Evolutionary conservation across 768 basidiomycete genomes (phyloP), one percentile per base, ranked within the genome.

Genomic region (Dioszegia hungarica): DNA sequence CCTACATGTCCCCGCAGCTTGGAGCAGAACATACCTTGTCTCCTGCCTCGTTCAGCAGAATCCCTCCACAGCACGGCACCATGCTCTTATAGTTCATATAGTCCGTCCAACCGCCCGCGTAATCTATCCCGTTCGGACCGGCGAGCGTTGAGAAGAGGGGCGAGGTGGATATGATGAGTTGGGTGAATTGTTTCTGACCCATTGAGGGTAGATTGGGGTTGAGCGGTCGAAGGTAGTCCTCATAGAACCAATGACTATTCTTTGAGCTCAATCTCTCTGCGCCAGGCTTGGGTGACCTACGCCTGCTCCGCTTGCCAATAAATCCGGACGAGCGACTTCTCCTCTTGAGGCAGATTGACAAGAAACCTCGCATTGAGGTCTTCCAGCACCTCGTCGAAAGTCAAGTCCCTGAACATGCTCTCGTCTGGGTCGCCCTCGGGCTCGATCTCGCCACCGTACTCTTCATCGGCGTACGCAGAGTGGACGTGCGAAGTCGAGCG

Each of bases 281-380:
- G 38, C 12, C 12, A 24, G 37, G 17, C n/a, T n/a, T n/a, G n/a
- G n/a, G n/a, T 27, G 2, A 81, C 91, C 69, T 74, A 98, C 90
- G 94, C 95, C 82, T 98, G 93, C 77, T 99, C 95, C 59, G 98
- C 90, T 78, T 98, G 94, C 79, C 98, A 99, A 79, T 90, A 97
- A 67, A 98, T 85, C 58, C 95, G 85, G 72, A 95, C 93, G 53
- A 94, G 81, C 46, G 84, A 83, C 54, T 94, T 83, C 78, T 99
- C 95, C 73, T 89, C 87, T 62, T 88, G 86, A 20, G 95, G 94
- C 59, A 99, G 84, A 77, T 98, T 98, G 64, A 98, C 82, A 65
- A 99, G 89, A 75, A 98, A 98, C 48, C 95, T 57, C n/a, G 74
- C 66, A 39, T 63, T 74, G 19, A 75, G 52, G 37, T 76, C 73